Percentiles rank a stretch among this genome's conserved stretches.
Evolutionary conservation across 164 flowering plant species (phyloP).

Genomic region (Magnolia changhungtana): DNA sequence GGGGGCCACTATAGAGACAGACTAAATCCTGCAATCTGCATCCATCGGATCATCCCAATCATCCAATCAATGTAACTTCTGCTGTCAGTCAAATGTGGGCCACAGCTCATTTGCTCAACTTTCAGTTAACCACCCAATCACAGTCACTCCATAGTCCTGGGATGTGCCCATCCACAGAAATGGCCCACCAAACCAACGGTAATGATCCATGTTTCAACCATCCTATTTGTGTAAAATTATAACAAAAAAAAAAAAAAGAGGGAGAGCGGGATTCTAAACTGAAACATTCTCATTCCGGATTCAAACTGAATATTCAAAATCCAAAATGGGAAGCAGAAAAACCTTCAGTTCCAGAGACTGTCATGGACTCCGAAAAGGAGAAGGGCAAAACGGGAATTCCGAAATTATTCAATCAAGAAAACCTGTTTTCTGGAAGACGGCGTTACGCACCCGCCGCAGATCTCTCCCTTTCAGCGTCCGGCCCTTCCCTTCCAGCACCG

Average conservation of each 20-base stretch:
- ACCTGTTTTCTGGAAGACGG: conserved; percentile 67
- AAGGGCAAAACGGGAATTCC: neutral
- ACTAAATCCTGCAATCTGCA: neutral
- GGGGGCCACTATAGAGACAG: neutral
- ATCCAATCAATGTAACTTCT: neutral
- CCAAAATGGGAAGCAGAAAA: neutral
- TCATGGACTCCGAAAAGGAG: neutral
- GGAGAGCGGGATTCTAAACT: neutral
- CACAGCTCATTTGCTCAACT: too few species aligned
- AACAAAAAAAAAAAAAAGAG: too few species aligned
- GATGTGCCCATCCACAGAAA: too few species aligned
- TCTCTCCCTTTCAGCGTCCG: conserved; percentile 88
- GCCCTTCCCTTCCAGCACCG: conserved; percentile 83
- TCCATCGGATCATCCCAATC: neutral
- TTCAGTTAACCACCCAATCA: too few species aligned
- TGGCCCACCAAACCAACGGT: neutral
- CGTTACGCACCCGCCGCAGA: conserved; percentile 71
- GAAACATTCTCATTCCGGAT: neutral
- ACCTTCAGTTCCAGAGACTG: neutral
- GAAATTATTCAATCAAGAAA: conserved; percentile 51
- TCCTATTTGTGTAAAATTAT: neutral
- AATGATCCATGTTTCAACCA: neutral
- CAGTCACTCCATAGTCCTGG: too few species aligned
- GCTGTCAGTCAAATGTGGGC: too few species aligned
- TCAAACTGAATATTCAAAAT: neutral